A percentile compares a stretch with the other conserved stretches of the same genome.
phyloP scores from a whole-genome alignment of 139 green algal species.

The Chlorella sp. region DNA sequence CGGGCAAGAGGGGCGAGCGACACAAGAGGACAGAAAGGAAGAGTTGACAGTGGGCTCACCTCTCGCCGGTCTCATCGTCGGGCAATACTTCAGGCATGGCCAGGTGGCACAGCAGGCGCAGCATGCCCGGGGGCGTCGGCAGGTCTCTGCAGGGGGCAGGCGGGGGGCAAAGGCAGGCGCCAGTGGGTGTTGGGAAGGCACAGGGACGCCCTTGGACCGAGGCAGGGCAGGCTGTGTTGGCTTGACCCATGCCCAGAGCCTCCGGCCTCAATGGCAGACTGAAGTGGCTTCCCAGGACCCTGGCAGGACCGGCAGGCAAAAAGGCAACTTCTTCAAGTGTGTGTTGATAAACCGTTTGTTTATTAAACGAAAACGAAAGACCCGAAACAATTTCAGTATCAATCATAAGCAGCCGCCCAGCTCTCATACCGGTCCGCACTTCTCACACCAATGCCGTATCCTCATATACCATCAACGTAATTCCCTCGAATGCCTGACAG shows the following conservation, averaged over 20 bases:
- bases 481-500: too few relatives aligned
- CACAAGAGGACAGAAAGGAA: background rate
- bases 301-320: background rate
- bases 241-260: too few relatives aligned
- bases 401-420: too few relatives aligned
- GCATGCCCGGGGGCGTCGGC: background rate
- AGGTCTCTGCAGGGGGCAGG: background rate
- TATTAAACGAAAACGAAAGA: too few relatives aligned
- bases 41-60: background rate
- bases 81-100: background rate
- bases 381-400: too few relatives aligned
- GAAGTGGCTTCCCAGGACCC: background rate
- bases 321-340: background rate
- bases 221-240: too few relatives aligned
- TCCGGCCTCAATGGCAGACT: too few relatives aligned
- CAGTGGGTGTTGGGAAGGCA: too few relatives aligned
- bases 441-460: too few relatives aligned
- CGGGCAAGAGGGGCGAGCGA: background rate
- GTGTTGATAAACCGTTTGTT: background rate
- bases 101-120: constrained; percentile 34
- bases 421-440: too few relatives aligned
- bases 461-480: too few relatives aligned
- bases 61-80: constrained; percentile 1
- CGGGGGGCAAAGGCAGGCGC: background rate
- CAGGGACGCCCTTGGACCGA: too few relatives aligned